Evolutionary conservation across 345 rosid genomes (phyloP).

Genomic region (Lepidium didymum): DNA sequence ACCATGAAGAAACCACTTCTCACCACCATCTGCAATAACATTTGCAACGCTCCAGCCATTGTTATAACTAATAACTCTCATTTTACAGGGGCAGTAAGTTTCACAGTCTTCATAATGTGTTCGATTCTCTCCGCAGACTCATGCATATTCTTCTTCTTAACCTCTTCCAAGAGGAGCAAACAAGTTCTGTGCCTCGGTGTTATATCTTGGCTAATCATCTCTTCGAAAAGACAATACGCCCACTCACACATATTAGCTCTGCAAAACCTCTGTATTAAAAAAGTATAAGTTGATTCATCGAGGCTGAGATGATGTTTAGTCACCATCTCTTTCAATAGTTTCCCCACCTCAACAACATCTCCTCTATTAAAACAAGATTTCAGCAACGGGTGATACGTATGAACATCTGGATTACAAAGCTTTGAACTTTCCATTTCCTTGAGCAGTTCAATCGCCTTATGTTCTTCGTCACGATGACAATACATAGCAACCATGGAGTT

Average conservation of each 20-base stretch:
- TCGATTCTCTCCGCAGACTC: conserved; percentile 54
- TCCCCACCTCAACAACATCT: conserved; percentile 46
- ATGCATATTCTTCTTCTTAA: conserved; percentile 43
- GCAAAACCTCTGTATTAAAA: conserved; percentile 74
- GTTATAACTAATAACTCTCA: not conserved
- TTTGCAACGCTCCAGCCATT: not conserved
- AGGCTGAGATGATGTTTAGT: conserved; percentile 74
- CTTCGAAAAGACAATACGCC: conserved; percentile 69
- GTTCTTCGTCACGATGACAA: conserved; percentile 44
- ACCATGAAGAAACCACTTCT: not conserved
- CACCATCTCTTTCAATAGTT: conserved; percentile 57
- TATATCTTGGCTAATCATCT: conserved; percentile 65
- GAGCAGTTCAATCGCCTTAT: conserved; percentile 45
- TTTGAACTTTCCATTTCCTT: conserved; percentile 42
- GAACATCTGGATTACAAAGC: conserved; percentile 57
- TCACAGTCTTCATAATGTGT: conserved; percentile 44
- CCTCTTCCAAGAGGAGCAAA: conserved; percentile 55
- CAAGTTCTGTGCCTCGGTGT: conserved; percentile 57
- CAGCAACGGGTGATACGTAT: conserved; percentile 63
- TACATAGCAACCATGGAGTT: conserved; percentile 78
- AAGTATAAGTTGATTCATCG: conserved; percentile 59
- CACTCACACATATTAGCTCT: conserved; percentile 53
- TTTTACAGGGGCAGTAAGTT: conserved; percentile 27
- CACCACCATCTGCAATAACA: not conserved
- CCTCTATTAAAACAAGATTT: conserved; percentile 63